Base-by-base conservation (phyloP, 2,329 filamentous ascomycete genomes). In the Penicillium sp. region DNA sequence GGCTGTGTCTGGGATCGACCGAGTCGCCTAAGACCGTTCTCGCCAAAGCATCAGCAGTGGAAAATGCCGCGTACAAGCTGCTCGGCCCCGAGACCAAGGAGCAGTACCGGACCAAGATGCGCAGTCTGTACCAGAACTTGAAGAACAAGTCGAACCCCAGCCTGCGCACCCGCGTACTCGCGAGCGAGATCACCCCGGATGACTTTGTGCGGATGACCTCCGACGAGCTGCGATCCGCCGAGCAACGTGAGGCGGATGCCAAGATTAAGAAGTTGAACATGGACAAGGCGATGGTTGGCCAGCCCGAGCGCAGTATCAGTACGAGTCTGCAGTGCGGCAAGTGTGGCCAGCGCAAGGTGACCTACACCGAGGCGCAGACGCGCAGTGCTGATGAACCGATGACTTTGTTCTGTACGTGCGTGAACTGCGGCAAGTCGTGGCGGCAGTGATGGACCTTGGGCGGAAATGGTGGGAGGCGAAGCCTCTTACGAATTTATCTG, bases 321-420 rank as follows among this genome's bases (percentile, higher is more conserved):
- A 89, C 90, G 73, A 91, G 89, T 58, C 83, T 98, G 71, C 89
- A 91, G 78, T 99, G 95, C 79, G 87, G 92, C 72, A 93, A 92
- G 77, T 99, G 95, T 79, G 90, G 90, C 70, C 85, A 96, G 84
- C 93, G 90, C 82, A 93, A 92, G 82, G 95, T 98, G 73, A 92
- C 89, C 77, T 99, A 99, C 78, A 92, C 87, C 50, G 95, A 99
- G 79, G 95, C 95, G 4, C 95, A 99, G 82, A 99, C 95, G 16
- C 85, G 95, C 65, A 90, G 87, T 80, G 95, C 95, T 66, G 95
- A 99, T 85, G 95, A 98, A 79, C 94, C 94, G 70, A 81, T 81
- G 78, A 81, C 78, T 35, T 64, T 80, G 60, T 81, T 81, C 62
- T 80, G 78, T 67, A 79, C 79, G 41, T 81, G 79, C 64, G 51